These are phyloP conservation scores for Irpex lacteus DNA, from an alignment of 1,284 basidiomycete genomes.

Conservation along the genomic window DNA sequence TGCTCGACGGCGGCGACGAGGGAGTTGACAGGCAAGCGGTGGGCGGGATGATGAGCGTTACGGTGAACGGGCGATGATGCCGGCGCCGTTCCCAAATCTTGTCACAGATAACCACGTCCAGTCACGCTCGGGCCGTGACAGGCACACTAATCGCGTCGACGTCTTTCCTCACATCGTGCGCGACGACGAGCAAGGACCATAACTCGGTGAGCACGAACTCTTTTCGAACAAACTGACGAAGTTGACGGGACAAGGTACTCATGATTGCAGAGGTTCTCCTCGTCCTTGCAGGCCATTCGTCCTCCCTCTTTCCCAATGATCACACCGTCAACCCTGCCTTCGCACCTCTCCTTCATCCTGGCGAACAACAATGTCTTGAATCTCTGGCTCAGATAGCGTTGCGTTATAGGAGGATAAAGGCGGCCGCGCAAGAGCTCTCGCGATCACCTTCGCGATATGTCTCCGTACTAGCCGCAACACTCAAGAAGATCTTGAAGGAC, in stretches of 20 bases:
- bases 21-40: background rate
- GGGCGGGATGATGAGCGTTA: background rate
- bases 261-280: constrained; percentile 88
- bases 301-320: constrained; percentile 69
- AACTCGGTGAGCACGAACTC: constrained; percentile 5
- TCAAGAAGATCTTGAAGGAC: constrained; percentile 68
- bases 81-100: background rate
- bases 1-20: constrained; percentile 1
- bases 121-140: background rate
- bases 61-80: background rate
- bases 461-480: constrained; percentile 69
- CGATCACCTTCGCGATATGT: constrained; percentile 72
- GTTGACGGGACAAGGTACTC: constrained; percentile 14
- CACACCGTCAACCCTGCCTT: constrained; percentile 64
- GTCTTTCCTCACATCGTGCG: background rate
- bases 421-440: constrained; percentile 47
- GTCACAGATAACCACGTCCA: background rate
- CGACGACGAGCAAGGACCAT: background rate
- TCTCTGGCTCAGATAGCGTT: constrained; percentile 69
- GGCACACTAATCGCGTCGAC: background rate
- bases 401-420: constrained; percentile 70
- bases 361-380: constrained; percentile 79
- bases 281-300: constrained; percentile 79
- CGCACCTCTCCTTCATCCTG: constrained; percentile 75
- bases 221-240: background rate